Evolutionary conservation across 495 filamentous ascomycete species (phyloP), one percentile per base, ranked within the genome.

Genomic region (Achaetomiella virescens): DNA sequence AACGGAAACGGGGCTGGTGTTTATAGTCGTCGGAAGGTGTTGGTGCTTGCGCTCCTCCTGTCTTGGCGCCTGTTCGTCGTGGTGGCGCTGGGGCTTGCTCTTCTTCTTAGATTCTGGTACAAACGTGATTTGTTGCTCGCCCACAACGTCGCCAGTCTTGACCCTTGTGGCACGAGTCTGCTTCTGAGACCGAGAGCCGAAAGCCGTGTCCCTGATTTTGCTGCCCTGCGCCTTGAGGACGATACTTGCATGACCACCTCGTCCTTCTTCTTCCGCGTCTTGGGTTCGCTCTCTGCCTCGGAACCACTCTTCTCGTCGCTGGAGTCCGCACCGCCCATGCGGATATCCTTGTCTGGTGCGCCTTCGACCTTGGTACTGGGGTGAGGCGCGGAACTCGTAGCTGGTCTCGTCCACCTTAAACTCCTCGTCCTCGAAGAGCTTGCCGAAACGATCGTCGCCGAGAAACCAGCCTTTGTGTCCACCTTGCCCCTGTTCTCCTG

Each of bases 351-450:
- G 15, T 8, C 38, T 4, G 24, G 15, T 9, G 24, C 17, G 3
- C 52, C 64, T 18, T 57, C 54, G 11, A 79, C 67, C 17, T 65
- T 66, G 18, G 78, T 95, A 68, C 87, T 93, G 27, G 95, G 90
- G 66, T 97, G 66, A 93, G 80, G 84, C 76, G 40, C 84, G 78
- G 76, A 95, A 99, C 66, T 97, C 95, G 43, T 81, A 71, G 45
- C 86, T 91, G n/a, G 70, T 82, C 68, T 97, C 93, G 61, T 99
- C 92, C 43, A 99, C 85, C 50, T 82, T 85, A 69, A 96, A 97
- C 40, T 95, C 91, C 62, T 87, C 83, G 62, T 97, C 90, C 67
- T 96, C 83, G 75, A 99, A 99, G 50, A 99, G 74, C 38, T 82
- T 79, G 59, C 78, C 77, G 82, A 99, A 99, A 70, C 95, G 91